Percentiles rank a stretch among this genome's conserved stretches.
These are phyloP conservation scores for Fusarium paranaense DNA, from an alignment of 2,329 filamentous ascomycete species.

Conservation along the genomic window DNA sequence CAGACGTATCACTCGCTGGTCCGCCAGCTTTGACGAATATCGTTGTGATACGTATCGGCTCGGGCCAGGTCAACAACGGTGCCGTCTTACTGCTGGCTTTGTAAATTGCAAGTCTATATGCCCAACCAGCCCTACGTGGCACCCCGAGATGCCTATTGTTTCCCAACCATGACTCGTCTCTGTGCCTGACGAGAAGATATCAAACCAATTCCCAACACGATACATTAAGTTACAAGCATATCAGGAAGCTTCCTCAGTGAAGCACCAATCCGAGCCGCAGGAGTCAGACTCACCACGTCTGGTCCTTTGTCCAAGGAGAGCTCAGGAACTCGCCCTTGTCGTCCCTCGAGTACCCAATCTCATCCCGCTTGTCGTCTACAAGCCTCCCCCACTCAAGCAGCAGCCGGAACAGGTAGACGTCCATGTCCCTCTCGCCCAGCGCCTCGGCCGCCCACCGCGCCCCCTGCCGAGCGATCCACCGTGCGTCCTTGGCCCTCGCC, in stretches of 20 bases:
- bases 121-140: not conserved
- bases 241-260: not conserved
- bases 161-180: conserved; percentile 1
- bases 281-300: conserved; percentile 35
- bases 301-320: conserved; percentile 45
- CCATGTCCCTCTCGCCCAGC: conserved; percentile 78
- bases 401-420: conserved; percentile 82
- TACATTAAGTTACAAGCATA: not conserved
- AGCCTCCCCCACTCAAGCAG: conserved; percentile 82
- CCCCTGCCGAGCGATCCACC: conserved; percentile 75
- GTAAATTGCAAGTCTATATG: conserved; percentile 4
- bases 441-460: conserved; percentile 73
- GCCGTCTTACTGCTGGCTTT: not conserved
- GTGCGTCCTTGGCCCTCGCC: conserved; percentile 62
- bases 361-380: conserved; percentile 70
- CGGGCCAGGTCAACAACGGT: not conserved
- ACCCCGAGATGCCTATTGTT: not conserved
- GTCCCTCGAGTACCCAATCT: conserved; percentile 52
- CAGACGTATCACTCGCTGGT: not conserved
- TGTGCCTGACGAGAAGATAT: not conserved
- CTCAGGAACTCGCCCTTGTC: conserved; percentile 45
- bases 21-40: not conserved
- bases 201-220: not conserved
- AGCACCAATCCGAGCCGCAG: not conserved
- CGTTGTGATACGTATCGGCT: not conserved